Evolutionary conservation across 306 rosid species (phyloP).

Genomic region (Cicer chorassanicum): DNA sequence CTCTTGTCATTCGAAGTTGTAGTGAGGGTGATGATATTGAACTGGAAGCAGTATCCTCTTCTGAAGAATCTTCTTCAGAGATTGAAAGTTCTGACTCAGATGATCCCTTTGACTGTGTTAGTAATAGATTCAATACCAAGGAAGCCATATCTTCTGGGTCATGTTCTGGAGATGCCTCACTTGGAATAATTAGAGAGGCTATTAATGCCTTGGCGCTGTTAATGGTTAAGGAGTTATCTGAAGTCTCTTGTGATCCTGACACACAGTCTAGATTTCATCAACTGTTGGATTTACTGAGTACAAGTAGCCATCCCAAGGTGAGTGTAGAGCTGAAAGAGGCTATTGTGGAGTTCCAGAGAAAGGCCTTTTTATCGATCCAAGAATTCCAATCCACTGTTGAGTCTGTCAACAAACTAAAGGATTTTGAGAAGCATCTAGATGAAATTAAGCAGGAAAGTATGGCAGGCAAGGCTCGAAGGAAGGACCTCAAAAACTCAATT

Average conservation of each 20-base stretch:
- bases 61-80: neutral
- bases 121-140: neutral
- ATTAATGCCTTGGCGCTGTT: neutral
- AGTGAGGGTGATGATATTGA: neutral
- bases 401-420: conserved; percentile 14
- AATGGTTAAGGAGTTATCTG: conserved; percentile 21
- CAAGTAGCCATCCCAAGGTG: conserved; percentile 13
- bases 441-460: neutral
- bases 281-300: neutral
- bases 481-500: neutral
- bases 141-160: neutral
- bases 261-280: neutral
- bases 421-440: neutral
- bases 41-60: neutral
- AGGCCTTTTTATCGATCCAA: neutral
- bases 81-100: conserved; percentile 24
- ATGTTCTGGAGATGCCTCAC: neutral
- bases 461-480: neutral
- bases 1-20: neutral
- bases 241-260: conserved; percentile 26
- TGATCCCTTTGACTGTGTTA: neutral
- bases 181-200: neutral
- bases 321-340: neutral
- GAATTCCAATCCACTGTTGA: neutral
- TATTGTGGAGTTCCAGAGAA: neutral